phyloP scores from a whole-genome alignment of 306 rosid species.

The Acacia crassicarpa region DNA sequence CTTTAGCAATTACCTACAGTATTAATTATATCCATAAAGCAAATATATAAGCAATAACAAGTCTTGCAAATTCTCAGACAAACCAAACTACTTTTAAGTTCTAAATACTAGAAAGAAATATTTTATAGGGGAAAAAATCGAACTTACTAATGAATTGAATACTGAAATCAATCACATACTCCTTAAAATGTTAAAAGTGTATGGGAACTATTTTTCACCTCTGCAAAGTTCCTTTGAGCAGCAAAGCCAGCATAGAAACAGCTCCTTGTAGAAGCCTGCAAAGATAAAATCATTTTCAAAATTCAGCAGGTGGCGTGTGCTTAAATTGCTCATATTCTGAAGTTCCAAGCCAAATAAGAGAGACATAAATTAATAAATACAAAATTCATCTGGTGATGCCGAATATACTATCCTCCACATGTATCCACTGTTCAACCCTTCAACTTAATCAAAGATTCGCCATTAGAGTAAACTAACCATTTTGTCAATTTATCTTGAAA shows the following conservation, averaged over 20 bases:
- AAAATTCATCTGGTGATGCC: neutral
- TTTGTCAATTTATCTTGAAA: neutral
- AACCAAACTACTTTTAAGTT: constrained; percentile 8
- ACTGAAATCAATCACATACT: constrained; percentile 18
- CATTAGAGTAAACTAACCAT: neutral
- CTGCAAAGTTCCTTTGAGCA: constrained; percentile 96
- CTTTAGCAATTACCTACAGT: constrained; percentile 92
- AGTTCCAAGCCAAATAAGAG: constrained; percentile 5
- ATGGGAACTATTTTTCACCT: constrained; percentile 56
- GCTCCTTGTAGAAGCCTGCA: constrained; percentile 94
- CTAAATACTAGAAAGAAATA: constrained; percentile 21
- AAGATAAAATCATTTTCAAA: constrained; percentile 34
- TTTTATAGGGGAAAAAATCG: constrained; percentile 1
- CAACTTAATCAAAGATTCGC: neutral
- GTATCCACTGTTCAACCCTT: neutral
- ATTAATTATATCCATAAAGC: constrained; percentile 20
- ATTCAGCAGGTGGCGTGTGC: neutral
- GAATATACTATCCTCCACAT: neutral
- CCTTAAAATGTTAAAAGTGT: neutral
- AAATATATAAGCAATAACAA: neutral
- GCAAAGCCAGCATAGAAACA: constrained; percentile 97
- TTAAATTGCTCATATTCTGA: constrained; percentile 20
- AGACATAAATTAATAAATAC: neutral
- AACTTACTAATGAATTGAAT: constrained; percentile 16
- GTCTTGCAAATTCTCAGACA: neutral